These are phyloP conservation scores for Antarctomyces pellizariae DNA, from an alignment of 495 filamentous ascomycete species.

Conservation along the genomic window DNA sequence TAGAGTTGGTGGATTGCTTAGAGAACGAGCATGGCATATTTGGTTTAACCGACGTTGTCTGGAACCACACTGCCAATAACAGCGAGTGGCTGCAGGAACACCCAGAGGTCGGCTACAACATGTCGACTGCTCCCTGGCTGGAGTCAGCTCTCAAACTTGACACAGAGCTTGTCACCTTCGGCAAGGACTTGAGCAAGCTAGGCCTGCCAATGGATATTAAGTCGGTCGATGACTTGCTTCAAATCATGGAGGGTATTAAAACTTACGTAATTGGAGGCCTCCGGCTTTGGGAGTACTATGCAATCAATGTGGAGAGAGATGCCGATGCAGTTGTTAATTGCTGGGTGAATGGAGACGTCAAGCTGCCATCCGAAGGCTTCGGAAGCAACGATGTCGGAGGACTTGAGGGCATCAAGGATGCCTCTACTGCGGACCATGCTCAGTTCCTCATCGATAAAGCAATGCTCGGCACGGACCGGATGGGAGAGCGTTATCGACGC, in stretches of 20 bases:
- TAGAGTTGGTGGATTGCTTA: constrained; percentile 53
- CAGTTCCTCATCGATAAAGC: constrained; percentile 31
- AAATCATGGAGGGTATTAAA: constrained; percentile 68
- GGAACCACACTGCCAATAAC: constrained; percentile 95
- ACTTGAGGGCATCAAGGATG: constrained; percentile 30
- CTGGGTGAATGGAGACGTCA: constrained; percentile 37
- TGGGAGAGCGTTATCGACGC: constrained; percentile 60
- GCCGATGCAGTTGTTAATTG: constrained; percentile 38
- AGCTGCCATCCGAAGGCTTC: constrained; percentile 21
- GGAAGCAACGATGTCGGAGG: constrained; percentile 20
- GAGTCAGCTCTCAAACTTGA: constrained; percentile 75
- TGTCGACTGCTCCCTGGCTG: constrained; percentile 82
- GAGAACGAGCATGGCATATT: constrained; percentile 66
- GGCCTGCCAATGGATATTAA: constrained; percentile 53
- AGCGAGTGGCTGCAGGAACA: constrained; percentile 86
- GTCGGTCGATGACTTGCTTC: constrained; percentile 46
- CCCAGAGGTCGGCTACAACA: constrained; percentile 88
- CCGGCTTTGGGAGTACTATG: constrained; percentile 84
- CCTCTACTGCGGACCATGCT: constrained; percentile 34
- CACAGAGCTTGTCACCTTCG: constrained; percentile 55
- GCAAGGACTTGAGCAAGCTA: constrained; percentile 37
- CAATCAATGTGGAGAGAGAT: constrained; percentile 54
- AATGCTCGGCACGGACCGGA: constrained; percentile 39
- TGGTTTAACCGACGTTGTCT: constrained; percentile 87
- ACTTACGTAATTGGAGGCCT: constrained; percentile 50